Conservation (phyloP, 306 rosid genomes). For the Mimosa bimucronata region DNA sequence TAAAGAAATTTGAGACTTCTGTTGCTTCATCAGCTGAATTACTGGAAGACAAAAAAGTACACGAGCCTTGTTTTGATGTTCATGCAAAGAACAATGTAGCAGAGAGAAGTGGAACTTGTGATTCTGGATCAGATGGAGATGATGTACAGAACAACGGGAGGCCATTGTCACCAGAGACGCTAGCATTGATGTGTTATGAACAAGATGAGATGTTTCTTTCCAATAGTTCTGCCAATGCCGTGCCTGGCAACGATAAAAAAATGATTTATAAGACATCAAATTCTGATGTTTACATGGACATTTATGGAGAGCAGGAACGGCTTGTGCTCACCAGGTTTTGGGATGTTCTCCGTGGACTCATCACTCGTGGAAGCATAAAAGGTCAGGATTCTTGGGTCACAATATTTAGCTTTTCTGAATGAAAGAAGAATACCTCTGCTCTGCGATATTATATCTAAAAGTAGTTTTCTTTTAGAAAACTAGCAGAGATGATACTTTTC, state of each 20-base stretch:
- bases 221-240: conserved; percentile 46
- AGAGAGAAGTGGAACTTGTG: conserved; percentile 36
- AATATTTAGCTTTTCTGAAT: conserved; percentile 10
- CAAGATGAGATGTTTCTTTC: conserved; percentile 51
- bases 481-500: conserved; percentile 19
- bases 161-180: conserved; percentile 76
- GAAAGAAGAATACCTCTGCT: no score
- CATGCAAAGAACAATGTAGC: conserved; percentile 42
- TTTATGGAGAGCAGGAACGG: conserved; percentile 65
- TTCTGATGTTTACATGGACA: conserved; percentile 47
- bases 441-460: not conserved
- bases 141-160: conserved; percentile 42
- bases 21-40: conserved; percentile 46
- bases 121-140: conserved; percentile 46
- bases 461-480: not conserved
- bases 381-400: conserved; percentile 44
- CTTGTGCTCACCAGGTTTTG: conserved; percentile 62
- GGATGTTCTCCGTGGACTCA: conserved; percentile 62
- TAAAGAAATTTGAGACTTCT: conserved; percentile 37
- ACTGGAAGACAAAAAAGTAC: conserved; percentile 40
- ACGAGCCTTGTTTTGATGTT: conserved; percentile 38
- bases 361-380: conserved; percentile 62
- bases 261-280: conserved; percentile 44
- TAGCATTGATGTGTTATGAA: conserved; percentile 84
- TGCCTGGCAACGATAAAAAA: conserved; percentile 36